Evolutionary conservation across 23 red algal genomes (phyloP).

Genomic region (Gracilaria vermiculophylla): DNA sequence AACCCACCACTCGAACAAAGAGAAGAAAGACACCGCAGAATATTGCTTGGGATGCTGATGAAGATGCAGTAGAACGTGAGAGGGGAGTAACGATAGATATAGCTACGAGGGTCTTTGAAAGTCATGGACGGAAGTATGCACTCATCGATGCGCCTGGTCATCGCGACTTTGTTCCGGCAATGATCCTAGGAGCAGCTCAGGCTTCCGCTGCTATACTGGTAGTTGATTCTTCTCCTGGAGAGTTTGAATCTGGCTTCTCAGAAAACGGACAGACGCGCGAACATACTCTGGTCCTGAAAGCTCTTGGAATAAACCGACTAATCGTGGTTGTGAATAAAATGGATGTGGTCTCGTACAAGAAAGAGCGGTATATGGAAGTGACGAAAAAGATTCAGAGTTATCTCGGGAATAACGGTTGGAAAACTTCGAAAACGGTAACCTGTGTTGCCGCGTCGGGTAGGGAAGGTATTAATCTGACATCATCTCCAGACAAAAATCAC

Average conservation of each 20-base stretch:
- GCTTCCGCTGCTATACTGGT: conserved; percentile 92
- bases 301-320: conserved; percentile 75
- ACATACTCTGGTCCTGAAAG: conserved; percentile 80
- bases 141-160: conserved; percentile 98
- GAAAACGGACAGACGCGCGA: conserved; percentile 93
- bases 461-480: conserved; percentile 89
- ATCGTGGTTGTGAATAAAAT: conserved; percentile 96
- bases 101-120: conserved; percentile 80
- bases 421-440: conserved; percentile 66
- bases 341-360: conserved; percentile 86
- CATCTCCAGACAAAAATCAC: conserved; percentile 28
- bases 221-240: conserved; percentile 82
- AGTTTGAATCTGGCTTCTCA: conserved; percentile 96
- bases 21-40: background rate
- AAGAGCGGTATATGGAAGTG: conserved; percentile 82
- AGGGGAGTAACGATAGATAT: conserved; percentile 98
- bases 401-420: conserved; percentile 86
- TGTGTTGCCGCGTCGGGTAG: conserved; percentile 78
- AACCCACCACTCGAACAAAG: background rate
- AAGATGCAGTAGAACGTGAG: conserved; percentile 90
- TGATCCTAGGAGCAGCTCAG: conserved; percentile 92
- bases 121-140: conserved; percentile 59
- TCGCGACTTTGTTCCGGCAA: conserved; percentile 94
- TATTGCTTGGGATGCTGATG: conserved; percentile 91
- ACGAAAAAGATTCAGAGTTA: conserved; percentile 73